These are phyloP conservation scores for Tetracladium marchalianum DNA, from an alignment of 495 filamentous ascomycete species.

Conservation along the genomic window DNA sequence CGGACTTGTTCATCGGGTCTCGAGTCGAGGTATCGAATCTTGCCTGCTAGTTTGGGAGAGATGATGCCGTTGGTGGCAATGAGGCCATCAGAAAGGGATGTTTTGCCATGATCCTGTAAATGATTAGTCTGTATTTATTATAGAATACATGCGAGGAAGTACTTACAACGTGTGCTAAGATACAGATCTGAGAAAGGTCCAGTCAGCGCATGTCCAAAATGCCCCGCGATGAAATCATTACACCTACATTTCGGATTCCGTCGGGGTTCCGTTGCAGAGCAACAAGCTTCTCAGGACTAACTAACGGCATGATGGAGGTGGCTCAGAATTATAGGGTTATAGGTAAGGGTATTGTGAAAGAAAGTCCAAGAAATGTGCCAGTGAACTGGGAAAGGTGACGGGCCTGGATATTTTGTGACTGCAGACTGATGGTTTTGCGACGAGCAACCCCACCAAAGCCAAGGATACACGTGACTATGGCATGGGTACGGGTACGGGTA, in stretches of 20 bases:
- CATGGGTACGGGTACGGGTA: too few species aligned
- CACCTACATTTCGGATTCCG: constrained; percentile 76
- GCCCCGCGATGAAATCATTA: constrained; percentile 18
- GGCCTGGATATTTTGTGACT: background rate
- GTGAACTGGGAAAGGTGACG: background rate
- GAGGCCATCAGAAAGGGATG: constrained; percentile 89
- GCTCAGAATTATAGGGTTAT: constrained; percentile 1
- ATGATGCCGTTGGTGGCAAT: constrained; percentile 99
- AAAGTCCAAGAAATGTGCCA: background rate
- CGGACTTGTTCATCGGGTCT: constrained; percentile 93
- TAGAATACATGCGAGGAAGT: background rate
- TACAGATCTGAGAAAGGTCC: constrained; percentile 65
- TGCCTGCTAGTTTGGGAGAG: constrained; percentile 91
- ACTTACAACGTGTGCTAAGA: constrained; percentile 90
- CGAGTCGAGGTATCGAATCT: constrained; percentile 96
- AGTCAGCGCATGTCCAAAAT: constrained; percentile 27
- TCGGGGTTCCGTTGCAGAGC: constrained; percentile 74
- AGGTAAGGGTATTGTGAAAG: background rate
- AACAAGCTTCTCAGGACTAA: constrained; percentile 77
- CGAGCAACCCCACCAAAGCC: background rate
- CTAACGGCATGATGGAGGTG: constrained; percentile 65
- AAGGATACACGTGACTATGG: too few species aligned
- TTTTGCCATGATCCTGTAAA: constrained; percentile 87
- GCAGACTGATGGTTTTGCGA: background rate
- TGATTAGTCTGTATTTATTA: constrained; percentile 2